Evolutionary conservation across 495 filamentous ascomycete genomes (phyloP).

Genomic region (Penicillium steckii): DNA sequence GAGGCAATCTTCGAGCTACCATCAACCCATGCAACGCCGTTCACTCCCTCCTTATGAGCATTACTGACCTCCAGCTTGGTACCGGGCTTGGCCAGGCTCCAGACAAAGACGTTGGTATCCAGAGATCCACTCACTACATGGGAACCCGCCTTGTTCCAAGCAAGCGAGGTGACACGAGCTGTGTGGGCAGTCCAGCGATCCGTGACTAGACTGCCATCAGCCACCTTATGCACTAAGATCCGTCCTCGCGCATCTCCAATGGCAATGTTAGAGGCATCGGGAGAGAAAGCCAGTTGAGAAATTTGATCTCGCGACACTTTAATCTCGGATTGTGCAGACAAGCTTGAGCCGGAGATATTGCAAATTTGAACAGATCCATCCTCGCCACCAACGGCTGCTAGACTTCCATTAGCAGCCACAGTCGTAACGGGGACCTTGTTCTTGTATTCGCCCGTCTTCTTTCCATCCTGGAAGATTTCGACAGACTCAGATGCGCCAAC

Average conservation of each 20-base stretch:
- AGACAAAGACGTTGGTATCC: constrained; percentile 89
- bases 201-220: constrained; percentile 48
- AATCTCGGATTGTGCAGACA: constrained; percentile 45
- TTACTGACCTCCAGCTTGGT: constrained; percentile 74
- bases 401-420: constrained; percentile 62
- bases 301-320: constrained; percentile 41
- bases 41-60: constrained; percentile 94
- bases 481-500: constrained; percentile 67
- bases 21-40: constrained; percentile 80
- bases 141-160: constrained; percentile 74
- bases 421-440: constrained; percentile 66
- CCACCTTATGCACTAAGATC: constrained; percentile 68
- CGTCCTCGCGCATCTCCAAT: constrained; percentile 83
- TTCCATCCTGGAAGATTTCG: constrained; percentile 59
- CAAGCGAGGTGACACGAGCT: constrained; percentile 75
- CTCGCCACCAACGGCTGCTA: constrained; percentile 75
- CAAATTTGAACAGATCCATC: constrained; percentile 72
- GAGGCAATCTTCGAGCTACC: constrained; percentile 69
- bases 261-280: constrained; percentile 68
- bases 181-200: constrained; percentile 90
- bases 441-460: constrained; percentile 57
- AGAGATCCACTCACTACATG: constrained; percentile 81
- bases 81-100: constrained; percentile 83
- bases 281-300: constrained; percentile 72
- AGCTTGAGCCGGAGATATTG: constrained; percentile 48